These are phyloP conservation scores for Elaeis guineensis DNA, from an alignment of 176 grass and related monocot species.

Conservation along the genomic window DNA sequence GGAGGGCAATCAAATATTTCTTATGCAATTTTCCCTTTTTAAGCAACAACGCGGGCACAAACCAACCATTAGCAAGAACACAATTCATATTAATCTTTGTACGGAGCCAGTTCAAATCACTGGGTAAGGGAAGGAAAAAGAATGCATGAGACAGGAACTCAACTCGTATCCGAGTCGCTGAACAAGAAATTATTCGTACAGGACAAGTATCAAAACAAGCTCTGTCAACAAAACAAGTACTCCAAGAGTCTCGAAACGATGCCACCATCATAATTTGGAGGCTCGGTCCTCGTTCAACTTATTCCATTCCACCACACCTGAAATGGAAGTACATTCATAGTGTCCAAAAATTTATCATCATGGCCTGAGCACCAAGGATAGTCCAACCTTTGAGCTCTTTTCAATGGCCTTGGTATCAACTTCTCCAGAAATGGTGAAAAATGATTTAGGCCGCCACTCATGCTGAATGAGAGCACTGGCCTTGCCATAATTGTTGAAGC, in stretches of 20 bases:
- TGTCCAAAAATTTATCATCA: background rate
- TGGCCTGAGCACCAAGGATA: constrained; percentile 22
- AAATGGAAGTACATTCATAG: background rate
- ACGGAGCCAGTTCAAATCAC: too few species aligned
- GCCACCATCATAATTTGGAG: background rate
- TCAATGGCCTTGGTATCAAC: constrained; percentile 24
- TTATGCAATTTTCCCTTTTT: too few species aligned
- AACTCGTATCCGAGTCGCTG: too few species aligned
- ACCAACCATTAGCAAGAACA: too few species aligned
- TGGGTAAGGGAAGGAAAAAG: too few species aligned
- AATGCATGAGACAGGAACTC: too few species aligned
- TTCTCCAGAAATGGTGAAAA: constrained; percentile 17
- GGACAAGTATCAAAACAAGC: too few species aligned
- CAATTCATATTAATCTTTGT: too few species aligned
- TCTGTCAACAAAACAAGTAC: background rate
- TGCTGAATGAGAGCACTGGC: constrained; percentile 27
- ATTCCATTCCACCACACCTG: constrained; percentile 11
- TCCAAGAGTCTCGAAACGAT: background rate
- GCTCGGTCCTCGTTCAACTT: background rate
- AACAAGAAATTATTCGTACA: too few species aligned
- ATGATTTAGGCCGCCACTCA: constrained; percentile 25
- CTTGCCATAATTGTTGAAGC: constrained; percentile 21
- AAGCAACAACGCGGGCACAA: too few species aligned
- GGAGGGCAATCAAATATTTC: too few species aligned
- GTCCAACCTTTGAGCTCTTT: constrained; percentile 22